Percentiles rank a stretch among this genome's conserved stretches.
phyloP scores from a whole-genome alignment of 2,329 filamentous ascomycete species.

The Sporothrix humicola region DNA sequence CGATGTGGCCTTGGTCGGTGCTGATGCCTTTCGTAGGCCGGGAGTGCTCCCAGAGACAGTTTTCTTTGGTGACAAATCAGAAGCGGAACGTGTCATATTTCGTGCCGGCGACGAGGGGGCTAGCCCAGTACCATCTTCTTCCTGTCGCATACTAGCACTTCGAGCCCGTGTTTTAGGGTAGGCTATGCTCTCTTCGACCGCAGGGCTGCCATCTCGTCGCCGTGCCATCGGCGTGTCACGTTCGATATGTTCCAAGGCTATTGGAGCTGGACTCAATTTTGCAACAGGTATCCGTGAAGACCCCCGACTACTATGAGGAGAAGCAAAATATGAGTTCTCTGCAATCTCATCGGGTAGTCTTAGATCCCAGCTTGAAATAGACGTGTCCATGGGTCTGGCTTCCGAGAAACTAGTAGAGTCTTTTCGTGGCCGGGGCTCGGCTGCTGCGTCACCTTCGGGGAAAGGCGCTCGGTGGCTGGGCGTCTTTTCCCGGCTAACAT shows the following conservation, averaged over 20 bases:
- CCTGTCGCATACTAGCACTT: slow-evolving; percentile 65
- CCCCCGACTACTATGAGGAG: slow-evolving; percentile 61
- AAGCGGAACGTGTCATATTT: slow-evolving; percentile 45
- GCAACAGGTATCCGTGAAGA: slow-evolving; percentile 86
- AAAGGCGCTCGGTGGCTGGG: slow-evolving; percentile 45
- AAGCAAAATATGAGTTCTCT: slow-evolving; percentile 61
- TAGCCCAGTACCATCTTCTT: neutral
- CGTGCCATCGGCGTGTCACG: slow-evolving; percentile 72
- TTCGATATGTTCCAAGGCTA: slow-evolving; percentile 73
- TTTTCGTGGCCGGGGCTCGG: slow-evolving; percentile 50
- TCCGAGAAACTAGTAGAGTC: slow-evolving; percentile 51
- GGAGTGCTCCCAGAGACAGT: slow-evolving; percentile 33
- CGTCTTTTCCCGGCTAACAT: slow-evolving; percentile 41
- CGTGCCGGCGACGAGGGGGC: neutral
- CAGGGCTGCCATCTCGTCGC: slow-evolving; percentile 59
- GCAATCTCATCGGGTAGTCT: slow-evolving; percentile 79
- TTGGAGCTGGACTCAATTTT: slow-evolving; percentile 77
- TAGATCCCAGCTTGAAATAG: slow-evolving; percentile 69
- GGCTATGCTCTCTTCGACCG: slow-evolving; percentile 62
- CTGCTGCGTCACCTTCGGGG: slow-evolving; percentile 44
- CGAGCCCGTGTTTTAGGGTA: slow-evolving; percentile 69
- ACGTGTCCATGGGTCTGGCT: slow-evolving; percentile 48
- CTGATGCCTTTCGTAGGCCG: slow-evolving; percentile 51
- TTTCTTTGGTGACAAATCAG: slow-evolving; percentile 64
- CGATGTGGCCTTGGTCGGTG: slow-evolving; percentile 46